Evolutionary conservation across 345 rosid species (phyloP), one percentile per base, ranked within the genome.

Genomic region (Ricinus communis): DNA sequence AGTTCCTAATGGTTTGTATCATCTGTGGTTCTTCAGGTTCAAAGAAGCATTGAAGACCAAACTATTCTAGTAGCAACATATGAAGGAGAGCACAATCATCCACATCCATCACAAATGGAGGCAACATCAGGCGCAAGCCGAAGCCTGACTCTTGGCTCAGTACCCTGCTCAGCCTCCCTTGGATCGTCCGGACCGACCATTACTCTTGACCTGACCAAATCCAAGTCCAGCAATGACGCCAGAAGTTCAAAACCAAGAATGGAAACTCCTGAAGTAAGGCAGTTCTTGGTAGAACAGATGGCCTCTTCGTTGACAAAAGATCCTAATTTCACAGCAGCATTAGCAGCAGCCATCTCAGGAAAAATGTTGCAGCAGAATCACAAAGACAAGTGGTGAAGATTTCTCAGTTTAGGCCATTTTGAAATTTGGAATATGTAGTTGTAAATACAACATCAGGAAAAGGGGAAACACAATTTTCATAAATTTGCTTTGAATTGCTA

Each of bases 31-130:
- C 7, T 86, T 78, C 77, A 93, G 98, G 99, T 95, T 63, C 99
- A 95, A 59, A 87, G 99, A 83, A 95, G 91, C 62, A 83, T 81
- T 2, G 98, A 95, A 27, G 99, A 95, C 43, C 99, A 92, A 66
- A 85, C 93, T 0, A 83, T 95, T 10, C 43, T 95, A 41, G 97
- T 95, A 16, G 98, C 99, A 13, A 95, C 99, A 5, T 95, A 95
- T 43, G 99, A 95, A 72, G 99, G 99, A 22, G 99, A 90, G 76
- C 99, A 95, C 82, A 95, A 90, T 81, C 99, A 95, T 85, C 93
- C 93, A 33, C 83, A 78, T 72, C 92, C 90, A 0, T 74, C 92
- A 10, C 89, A 85, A 58, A 65, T 73, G 71, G 97, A 92, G 52
- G 81, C 89, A 65, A 77, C 84, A 70, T 66, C 84, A 1, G 79